These are phyloP conservation scores for Starmerella stigmatis DNA, from an alignment of 805 yeast genomes.

Conservation along the genomic window DNA sequence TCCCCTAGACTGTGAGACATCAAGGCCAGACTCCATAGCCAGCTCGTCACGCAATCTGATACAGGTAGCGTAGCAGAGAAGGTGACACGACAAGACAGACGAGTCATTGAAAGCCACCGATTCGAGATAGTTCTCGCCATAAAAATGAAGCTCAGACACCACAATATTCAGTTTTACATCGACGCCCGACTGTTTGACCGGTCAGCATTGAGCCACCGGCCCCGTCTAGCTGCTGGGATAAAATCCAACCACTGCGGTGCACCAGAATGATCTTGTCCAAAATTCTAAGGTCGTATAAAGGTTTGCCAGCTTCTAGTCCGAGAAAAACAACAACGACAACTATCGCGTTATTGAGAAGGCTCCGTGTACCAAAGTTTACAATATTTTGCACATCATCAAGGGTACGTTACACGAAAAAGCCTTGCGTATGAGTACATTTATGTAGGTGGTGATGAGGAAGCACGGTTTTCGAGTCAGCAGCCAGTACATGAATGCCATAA, in stretches of 20 bases:
- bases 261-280: slow-evolving; percentile 30
- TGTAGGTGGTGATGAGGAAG: slow-evolving; percentile 24
- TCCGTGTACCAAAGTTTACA: slow-evolving; percentile 24
- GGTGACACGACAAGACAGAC: slow-evolving; percentile 28
- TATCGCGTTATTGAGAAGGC: slow-evolving; percentile 75
- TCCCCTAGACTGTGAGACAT: slow-evolving; percentile 25
- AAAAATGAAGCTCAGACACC: slow-evolving; percentile 38
- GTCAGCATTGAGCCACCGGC: slow-evolving; percentile 31
- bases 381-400: slow-evolving; percentile 31
- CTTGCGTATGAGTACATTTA: slow-evolving; percentile 14
- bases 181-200: slow-evolving; percentile 41
- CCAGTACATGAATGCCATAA: slow-evolving; percentile 30
- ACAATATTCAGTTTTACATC: slow-evolving; percentile 44
- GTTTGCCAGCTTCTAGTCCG: slow-evolving; percentile 35
- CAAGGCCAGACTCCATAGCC: slow-evolving; percentile 25
- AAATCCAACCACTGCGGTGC: slow-evolving; percentile 31
- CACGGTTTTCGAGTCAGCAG: slow-evolving; percentile 32
- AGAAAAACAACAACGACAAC: slow-evolving; percentile 83
- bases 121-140: slow-evolving; percentile 21
- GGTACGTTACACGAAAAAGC: slow-evolving; percentile 32
- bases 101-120: slow-evolving; percentile 29
- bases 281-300: slow-evolving; percentile 29
- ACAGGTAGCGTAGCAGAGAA: slow-evolving; percentile 33
- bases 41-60: slow-evolving; percentile 32
- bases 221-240: slow-evolving; percentile 34